These are phyloP conservation scores for Debaryomycetaceae sp. DNA, from an alignment of 1,139 yeast genomes.

Conservation along the genomic window DNA sequence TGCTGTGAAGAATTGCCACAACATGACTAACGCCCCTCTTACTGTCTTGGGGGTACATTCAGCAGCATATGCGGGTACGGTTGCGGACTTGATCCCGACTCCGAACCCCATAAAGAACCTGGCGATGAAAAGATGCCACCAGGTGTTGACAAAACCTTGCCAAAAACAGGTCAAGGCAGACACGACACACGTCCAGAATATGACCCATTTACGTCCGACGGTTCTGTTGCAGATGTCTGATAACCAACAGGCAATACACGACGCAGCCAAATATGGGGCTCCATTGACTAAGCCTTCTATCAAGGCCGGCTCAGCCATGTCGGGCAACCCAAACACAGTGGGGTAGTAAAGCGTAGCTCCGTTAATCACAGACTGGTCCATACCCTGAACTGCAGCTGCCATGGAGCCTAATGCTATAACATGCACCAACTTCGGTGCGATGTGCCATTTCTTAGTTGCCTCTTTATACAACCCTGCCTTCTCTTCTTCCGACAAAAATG, in stretches of 20 bases:
- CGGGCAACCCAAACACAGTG: conserved; percentile 47
- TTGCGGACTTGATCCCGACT: conserved; percentile 75
- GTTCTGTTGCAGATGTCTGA: conserved; percentile 63
- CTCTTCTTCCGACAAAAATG: conserved; percentile 56
- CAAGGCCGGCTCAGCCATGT: conserved; percentile 53
- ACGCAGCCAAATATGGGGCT: conserved; percentile 77
- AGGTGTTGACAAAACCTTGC: conserved; percentile 68
- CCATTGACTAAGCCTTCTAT: conserved; percentile 73
- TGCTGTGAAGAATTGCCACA: conserved; percentile 89
- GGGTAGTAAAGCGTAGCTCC: conserved; percentile 72
- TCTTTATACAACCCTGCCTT: conserved; percentile 49
- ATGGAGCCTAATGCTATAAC: conserved; percentile 71
- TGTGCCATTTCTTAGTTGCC: conserved; percentile 62
- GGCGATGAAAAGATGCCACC: conserved; percentile 77
- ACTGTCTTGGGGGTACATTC: conserved; percentile 76
- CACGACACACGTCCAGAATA: conserved; percentile 62
- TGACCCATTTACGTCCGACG: conserved; percentile 71
- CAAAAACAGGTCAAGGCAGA: conserved; percentile 70
- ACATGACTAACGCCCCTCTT: conserved; percentile 79
- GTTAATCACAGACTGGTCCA: conserved; percentile 76
- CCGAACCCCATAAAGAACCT: conserved; percentile 73
- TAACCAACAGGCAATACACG: conserved; percentile 68
- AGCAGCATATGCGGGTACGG: conserved; percentile 79
- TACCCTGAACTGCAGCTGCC: conserved; percentile 81
- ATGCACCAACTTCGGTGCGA: conserved; percentile 57